phyloP scores from a whole-genome alignment of 2,329 filamentous ascomycete species.

The Penicillium freii region DNA sequence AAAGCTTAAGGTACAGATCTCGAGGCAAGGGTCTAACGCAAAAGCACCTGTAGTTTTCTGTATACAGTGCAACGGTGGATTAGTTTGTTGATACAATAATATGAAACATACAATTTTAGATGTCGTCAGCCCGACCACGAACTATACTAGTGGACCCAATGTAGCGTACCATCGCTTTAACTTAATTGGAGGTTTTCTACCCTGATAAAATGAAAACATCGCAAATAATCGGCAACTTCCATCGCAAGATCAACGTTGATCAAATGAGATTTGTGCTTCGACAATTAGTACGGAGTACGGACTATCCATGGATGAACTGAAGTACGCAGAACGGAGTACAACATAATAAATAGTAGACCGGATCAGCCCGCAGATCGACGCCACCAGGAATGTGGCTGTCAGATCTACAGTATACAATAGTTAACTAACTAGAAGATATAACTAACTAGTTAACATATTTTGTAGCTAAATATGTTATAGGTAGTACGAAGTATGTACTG shows the following conservation, averaged over 20 bases:
- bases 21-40: neutral
- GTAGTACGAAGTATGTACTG: neutral
- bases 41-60: neutral
- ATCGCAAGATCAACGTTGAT: neutral
- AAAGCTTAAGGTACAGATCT: neutral
- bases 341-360: neutral
- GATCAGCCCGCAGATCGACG: conserved; percentile 7
- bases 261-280: neutral
- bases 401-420: conserved; percentile 1
- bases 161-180: neutral
- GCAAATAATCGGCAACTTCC: neutral
- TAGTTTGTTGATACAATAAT: neutral
- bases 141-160: conserved; percentile 17
- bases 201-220: neutral
- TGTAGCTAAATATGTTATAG: neutral
- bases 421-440: neutral
- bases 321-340: neutral
- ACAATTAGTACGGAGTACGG: neutral
- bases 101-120: neutral
- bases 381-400: conserved; percentile 3
- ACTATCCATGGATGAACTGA: neutral
- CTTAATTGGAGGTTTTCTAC: neutral
- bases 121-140: conserved; percentile 19
- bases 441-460: neutral
- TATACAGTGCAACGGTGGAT: neutral